phyloP scores from a whole-genome alignment of 2,329 filamentous ascomycete genomes.

The Didymellaceae sp. region DNA sequence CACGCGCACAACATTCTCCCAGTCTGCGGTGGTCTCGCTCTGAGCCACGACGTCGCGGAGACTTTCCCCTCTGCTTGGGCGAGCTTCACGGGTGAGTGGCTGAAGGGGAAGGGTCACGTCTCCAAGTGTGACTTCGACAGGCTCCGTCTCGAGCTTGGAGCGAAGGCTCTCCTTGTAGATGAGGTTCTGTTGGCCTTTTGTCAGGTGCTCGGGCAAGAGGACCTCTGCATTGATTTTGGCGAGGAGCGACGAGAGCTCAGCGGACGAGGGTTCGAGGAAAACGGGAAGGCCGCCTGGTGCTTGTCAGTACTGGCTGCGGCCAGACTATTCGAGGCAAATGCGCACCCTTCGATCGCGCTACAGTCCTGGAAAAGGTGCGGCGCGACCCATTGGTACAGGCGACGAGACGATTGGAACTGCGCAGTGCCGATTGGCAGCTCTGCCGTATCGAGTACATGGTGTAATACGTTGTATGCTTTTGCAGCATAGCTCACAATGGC shows the following conservation, averaged over 20 bases:
- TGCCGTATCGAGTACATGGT: conserved; percentile 43
- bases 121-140: conserved; percentile 52
- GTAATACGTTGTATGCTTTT: conserved; percentile 9
- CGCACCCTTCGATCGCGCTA: conserved; percentile 34
- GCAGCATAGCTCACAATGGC: background rate
- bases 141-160: conserved; percentile 51
- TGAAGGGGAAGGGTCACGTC: conserved; percentile 45
- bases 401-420: conserved; percentile 16
- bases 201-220: conserved; percentile 54
- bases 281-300: conserved; percentile 47
- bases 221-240: conserved; percentile 51
- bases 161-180: conserved; percentile 51
- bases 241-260: conserved; percentile 52
- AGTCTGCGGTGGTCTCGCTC: conserved; percentile 39
- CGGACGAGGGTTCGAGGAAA: conserved; percentile 51
- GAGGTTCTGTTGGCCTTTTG: conserved; percentile 49
- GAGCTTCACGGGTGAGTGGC: conserved; percentile 34
- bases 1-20: conserved; percentile 44
- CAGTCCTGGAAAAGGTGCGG: conserved; percentile 41
- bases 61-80: conserved; percentile 22
- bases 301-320: conserved; percentile 5
- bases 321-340: background rate
- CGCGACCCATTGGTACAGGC: conserved; percentile 29
- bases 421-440: conserved; percentile 37
- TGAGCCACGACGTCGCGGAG: conserved; percentile 23